These are phyloP conservation scores for Malus orientalis DNA, from an alignment of 306 rosid genomes.

Conservation along the genomic window DNA sequence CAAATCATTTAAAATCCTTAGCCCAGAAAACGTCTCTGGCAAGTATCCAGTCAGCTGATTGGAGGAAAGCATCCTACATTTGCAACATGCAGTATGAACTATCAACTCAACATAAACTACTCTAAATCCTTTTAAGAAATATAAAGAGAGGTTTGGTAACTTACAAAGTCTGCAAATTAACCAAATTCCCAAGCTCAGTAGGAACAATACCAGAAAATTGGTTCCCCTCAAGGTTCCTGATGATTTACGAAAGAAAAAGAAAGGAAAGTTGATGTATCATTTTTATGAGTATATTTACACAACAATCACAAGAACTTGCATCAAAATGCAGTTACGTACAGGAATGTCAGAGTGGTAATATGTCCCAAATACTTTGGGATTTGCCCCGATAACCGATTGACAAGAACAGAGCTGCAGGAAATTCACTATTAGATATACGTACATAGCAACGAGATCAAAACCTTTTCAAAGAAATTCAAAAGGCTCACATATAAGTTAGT, in stretches of 20 bases:
- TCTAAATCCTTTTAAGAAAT: background rate
- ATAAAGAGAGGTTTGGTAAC: background rate
- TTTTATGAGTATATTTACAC: background rate
- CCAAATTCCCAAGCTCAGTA: conserved; percentile 22
- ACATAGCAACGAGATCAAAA: background rate
- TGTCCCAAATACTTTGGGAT: conserved; percentile 24
- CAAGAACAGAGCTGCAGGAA: conserved; percentile 20
- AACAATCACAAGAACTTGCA: background rate
- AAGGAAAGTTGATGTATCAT: background rate
- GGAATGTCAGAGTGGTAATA: conserved; percentile 12
- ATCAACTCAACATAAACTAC: background rate
- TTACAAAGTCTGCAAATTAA: conserved; percentile 5
- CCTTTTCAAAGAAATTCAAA: background rate
- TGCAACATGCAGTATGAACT: background rate
- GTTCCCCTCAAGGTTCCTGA: conserved; percentile 27
- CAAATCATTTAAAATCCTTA: conserved; percentile 7
- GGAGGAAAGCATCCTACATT: conserved; percentile 15
- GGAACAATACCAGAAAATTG: conserved; percentile 32
- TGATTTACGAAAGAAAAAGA: background rate
- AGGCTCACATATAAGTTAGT: conserved; percentile 13
- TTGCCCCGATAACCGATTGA: conserved; percentile 18
- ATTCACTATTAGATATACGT: background rate
- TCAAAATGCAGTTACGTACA: conserved; percentile 9
- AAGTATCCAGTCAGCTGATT: conserved; percentile 14
- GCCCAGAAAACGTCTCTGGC: conserved; percentile 9